Conservation (phyloP, 106 monocot species). For the Dendrobium chrysotoxum region DNA sequence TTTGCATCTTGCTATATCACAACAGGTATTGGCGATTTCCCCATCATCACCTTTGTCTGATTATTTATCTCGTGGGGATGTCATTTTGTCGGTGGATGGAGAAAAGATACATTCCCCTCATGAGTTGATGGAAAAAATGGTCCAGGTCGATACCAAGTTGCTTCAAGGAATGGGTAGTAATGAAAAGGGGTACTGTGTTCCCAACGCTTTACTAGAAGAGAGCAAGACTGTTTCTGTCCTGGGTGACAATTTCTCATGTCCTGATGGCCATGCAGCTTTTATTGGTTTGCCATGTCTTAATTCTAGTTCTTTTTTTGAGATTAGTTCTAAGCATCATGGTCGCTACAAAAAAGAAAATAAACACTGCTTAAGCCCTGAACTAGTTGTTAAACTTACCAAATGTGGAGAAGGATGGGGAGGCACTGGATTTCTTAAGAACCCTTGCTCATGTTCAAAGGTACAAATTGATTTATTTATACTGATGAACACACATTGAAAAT, state of each 20-base stretch:
- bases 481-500: background rate
- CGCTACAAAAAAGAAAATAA: constrained; percentile 13
- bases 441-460: constrained; percentile 69
- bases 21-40: constrained; percentile 64
- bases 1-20: constrained; percentile 1
- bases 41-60: constrained; percentile 47
- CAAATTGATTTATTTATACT: background rate
- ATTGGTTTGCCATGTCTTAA: constrained; percentile 23
- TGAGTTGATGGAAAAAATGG: constrained; percentile 51
- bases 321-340: background rate
- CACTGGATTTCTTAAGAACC: constrained; percentile 13
- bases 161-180: background rate
- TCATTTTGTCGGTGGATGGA: constrained; percentile 64
- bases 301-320: constrained; percentile 27
- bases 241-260: constrained; percentile 45
- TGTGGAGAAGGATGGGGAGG: constrained; percentile 65
- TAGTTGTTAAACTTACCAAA: constrained; percentile 68
- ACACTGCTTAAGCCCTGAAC: constrained; percentile 52
- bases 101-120: constrained; percentile 37
- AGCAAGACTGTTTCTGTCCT: constrained; percentile 11
- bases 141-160: constrained; percentile 24
- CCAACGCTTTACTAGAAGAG: constrained; percentile 38
- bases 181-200: constrained; percentile 75
- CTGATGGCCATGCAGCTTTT: constrained; percentile 56
- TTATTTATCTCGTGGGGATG: constrained; percentile 52